Evolutionary conservation across 1,284 basidiomycete species (phyloP).

Genomic region (Trichosporon asahii): DNA sequence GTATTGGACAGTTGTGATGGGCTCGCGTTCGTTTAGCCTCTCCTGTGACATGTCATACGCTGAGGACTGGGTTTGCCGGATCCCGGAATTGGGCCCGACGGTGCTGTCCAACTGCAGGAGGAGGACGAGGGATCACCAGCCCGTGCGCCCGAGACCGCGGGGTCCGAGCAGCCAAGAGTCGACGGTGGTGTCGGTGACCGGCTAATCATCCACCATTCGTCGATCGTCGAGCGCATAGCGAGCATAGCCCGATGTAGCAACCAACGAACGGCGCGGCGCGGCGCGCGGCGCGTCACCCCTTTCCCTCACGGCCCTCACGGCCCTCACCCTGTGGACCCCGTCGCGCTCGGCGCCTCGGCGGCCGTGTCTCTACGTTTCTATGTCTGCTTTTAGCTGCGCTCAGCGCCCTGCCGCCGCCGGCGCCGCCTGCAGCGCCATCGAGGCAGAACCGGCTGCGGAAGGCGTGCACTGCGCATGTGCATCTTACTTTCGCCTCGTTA

Average conservation of each 20-base stretch:
- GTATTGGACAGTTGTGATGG: neutral
- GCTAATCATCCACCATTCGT: neutral
- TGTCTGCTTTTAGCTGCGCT: neutral
- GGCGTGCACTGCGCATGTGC: neutral
- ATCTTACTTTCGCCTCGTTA: neutral
- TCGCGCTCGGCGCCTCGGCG: neutral
- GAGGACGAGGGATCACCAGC: neutral
- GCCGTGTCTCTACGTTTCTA: too few species aligned
- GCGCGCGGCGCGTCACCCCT: neutral
- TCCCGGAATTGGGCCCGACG: neutral
- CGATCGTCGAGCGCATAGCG: too few species aligned
- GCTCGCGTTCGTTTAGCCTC: neutral
- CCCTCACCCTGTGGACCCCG: too few species aligned
- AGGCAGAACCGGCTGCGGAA: neutral
- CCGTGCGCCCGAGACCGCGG: neutral
- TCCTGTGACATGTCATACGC: neutral
- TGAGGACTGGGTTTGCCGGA: neutral
- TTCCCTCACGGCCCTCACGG: too few species aligned
- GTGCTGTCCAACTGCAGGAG: too few species aligned
- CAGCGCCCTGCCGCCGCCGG: neutral
- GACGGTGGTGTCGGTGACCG: too few species aligned
- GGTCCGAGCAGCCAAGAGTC: too few species aligned
- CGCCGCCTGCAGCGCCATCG: too few species aligned
- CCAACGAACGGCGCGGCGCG: neutral
- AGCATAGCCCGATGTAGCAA: neutral